Conservation (phyloP, 2,329 filamentous ascomycete species). For the Epichloe sibirici region DNA sequence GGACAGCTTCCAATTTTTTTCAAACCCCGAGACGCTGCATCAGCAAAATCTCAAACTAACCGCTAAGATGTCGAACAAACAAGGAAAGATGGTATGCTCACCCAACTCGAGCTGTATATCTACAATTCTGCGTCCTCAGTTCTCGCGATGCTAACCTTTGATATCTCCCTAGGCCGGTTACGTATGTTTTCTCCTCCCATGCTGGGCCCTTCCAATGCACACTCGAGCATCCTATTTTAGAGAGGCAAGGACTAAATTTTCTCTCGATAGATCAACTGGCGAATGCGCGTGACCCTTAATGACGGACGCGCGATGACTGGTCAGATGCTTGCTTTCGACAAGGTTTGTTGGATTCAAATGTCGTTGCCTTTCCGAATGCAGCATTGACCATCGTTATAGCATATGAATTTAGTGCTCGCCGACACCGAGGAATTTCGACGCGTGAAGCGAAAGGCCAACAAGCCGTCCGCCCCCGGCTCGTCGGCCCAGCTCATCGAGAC, state of each 20-base stretch:
- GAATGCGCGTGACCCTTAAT: conserved; percentile 92
- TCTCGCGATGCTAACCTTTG: conserved; percentile 49
- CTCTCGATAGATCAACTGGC: conserved; percentile 78
- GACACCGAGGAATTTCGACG: conserved; percentile 97
- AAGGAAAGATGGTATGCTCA: conserved; percentile 92
- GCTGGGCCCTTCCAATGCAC: background rate
- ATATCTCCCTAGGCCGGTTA: conserved; percentile 50
- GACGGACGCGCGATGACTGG: conserved; percentile 95
- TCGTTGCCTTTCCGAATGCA: background rate
- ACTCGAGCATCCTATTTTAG: conserved; percentile 17
- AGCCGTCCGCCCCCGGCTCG: conserved; percentile 53
- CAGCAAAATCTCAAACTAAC: conserved; percentile 17
- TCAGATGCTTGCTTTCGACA: conserved; percentile 97
- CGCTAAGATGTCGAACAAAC: conserved; percentile 52
- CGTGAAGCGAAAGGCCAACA: conserved; percentile 73
- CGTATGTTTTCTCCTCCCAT: conserved; percentile 37
- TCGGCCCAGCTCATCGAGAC: conserved; percentile 60
- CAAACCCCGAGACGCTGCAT: conserved; percentile 20
- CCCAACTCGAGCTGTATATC: conserved; percentile 26
- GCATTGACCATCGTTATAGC: conserved; percentile 37
- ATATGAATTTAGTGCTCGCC: conserved; percentile 98
- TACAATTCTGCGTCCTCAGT: conserved; percentile 2
- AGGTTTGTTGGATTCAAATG: conserved; percentile 42
- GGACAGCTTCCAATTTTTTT: conserved; percentile 29
- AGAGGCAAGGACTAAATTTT: conserved; percentile 3